Evolutionary conservation across 2,329 filamentous ascomycete genomes (phyloP).

Genomic region (Fusarium bulbicola): DNA sequence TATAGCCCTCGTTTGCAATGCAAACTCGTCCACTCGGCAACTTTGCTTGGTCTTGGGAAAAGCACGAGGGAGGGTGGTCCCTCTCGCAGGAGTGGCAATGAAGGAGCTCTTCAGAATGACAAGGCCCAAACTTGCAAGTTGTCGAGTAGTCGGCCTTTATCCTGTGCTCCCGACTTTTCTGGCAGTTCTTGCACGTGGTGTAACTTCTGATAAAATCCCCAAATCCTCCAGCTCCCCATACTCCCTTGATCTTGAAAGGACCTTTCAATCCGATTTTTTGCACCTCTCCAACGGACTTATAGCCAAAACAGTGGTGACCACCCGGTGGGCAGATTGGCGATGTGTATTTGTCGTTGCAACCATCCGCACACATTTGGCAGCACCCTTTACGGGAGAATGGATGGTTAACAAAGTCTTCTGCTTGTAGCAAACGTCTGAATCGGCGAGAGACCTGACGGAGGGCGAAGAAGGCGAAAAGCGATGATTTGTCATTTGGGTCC

Average conservation of each 20-base stretch:
- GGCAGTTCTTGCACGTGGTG: background rate
- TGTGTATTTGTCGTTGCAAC: background rate
- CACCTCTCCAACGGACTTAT: background rate
- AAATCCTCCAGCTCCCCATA: background rate
- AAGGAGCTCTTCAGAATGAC: fast-evolving
- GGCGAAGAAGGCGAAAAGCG: background rate
- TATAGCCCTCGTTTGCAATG: background rate
- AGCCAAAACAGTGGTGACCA: background rate
- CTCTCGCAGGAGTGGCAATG: background rate
- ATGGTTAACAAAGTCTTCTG: background rate
- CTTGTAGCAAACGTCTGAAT: background rate
- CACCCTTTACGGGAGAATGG: background rate
- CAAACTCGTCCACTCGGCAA: background rate
- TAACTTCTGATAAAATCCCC: background rate
- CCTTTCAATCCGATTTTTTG: background rate
- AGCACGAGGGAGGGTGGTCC: background rate
- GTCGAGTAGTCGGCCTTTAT: background rate
- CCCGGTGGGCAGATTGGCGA: fast-evolving
- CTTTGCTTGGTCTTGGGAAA: background rate
- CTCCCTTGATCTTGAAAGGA: no score
- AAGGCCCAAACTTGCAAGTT: background rate
- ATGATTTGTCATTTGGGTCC: background rate
- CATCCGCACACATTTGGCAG: background rate
- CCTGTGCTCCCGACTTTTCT: background rate
- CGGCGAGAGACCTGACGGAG: background rate